Evolutionary conservation across 371 early-diverging fungal genomes (phyloP), one percentile per base, ranked within the genome.

Genomic region (Capniomyces stellatus): DNA sequence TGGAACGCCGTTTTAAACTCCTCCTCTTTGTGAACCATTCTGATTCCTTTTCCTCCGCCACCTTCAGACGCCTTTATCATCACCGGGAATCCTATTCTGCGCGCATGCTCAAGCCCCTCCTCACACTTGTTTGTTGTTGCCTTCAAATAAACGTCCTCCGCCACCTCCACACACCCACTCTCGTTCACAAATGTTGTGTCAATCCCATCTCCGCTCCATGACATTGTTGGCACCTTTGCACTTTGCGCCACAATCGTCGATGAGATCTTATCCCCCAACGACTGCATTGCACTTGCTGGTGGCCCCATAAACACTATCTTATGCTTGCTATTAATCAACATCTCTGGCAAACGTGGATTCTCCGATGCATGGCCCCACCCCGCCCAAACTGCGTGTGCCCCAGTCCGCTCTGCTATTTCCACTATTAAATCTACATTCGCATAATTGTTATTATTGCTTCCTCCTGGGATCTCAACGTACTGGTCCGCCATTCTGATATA

Each of bases 51-150:
- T 54, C 99, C 99, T 58, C 99, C 99, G 54, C 99, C 99, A 63
- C 97, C 97, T 71, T 96, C 93, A 12, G 89, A 89, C n/a, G 95
- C 97, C 72, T 98, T 98, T 69, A 97, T 87, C 95, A 98, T 96
- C 61, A 97, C 77, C 13, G 98, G 98, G 70, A 82, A 98, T 1
- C 93, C 95, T 46, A 96, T 89, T 59, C 79, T 73, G 53, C 79
- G 76, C 2, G 94, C 92, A 56, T 84, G 81, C 29, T 64, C 60
- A 40, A 95, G 67, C 58, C 83, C 89, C 57, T 87, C 78, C 31
- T 83, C 79, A 41, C 78, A 78, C 53, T 74, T 78, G 51, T 72
- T 77, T 24, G 88, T 82, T 59, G 84, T 83, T 0, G 95, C 90
- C 50, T 74, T 66, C 25, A 76, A 70, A 67, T 91, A 93, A 21